Evolutionary conservation across 768 basidiomycete genomes (phyloP).

Genomic region (Pholiota conissans): DNA sequence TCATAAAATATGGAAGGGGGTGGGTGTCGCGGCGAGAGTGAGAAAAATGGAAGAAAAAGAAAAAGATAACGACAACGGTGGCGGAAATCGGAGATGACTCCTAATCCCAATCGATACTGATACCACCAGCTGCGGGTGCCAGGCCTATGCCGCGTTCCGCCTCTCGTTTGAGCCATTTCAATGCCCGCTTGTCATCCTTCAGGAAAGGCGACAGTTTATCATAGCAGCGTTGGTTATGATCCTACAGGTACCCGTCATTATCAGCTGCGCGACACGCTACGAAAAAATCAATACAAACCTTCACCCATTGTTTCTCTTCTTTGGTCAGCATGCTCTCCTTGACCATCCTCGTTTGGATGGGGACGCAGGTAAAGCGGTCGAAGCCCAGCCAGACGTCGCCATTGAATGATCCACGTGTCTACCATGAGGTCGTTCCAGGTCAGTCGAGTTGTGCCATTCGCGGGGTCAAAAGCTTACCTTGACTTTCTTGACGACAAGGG

Average conservation of each 20-base stretch:
- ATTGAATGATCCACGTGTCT: conserved; percentile 74
- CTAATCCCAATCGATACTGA: conserved; percentile 83
- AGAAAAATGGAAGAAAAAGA: not conserved
- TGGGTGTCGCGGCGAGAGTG: conserved; percentile 3
- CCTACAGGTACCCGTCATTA: conserved; percentile 36
- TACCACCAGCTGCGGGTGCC: conserved; percentile 65
- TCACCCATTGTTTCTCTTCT: conserved; percentile 86
- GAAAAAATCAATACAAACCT: conserved; percentile 40
- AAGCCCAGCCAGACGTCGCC: conserved; percentile 86
- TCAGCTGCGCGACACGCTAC: not conserved
- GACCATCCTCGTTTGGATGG: conserved; percentile 90
- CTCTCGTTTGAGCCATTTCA: conserved; percentile 80
- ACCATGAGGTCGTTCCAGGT: conserved; percentile 6
- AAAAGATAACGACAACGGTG: not conserved
- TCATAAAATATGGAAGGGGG: not conserved
- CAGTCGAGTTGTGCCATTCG: not conserved
- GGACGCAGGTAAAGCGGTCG: conserved; percentile 91
- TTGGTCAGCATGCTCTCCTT: conserved; percentile 81
- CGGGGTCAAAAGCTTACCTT: conserved; percentile 37
- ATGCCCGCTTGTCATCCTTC: conserved; percentile 76
- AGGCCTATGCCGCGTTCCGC: conserved; percentile 76
- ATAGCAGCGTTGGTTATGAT: conserved; percentile 77
- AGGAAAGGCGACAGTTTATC: conserved; percentile 64
- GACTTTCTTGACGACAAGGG: conserved; percentile 68
- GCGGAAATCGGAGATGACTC: conserved; percentile 25